Conservation (phyloP, 345 rosid species). For the Xanthoceras sorbifolium region DNA sequence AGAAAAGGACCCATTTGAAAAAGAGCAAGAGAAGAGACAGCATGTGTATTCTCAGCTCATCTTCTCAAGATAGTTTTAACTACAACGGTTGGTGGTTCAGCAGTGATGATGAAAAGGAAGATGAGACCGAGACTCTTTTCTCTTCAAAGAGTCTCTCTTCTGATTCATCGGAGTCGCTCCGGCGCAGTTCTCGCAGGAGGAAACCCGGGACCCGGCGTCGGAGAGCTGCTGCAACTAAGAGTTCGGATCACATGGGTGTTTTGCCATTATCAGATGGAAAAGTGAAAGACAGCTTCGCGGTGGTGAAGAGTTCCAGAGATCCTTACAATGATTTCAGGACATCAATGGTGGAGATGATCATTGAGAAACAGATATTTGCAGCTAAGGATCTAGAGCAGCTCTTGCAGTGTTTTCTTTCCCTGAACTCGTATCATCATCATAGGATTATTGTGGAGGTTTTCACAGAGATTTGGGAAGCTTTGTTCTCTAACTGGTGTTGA, state of each 20-base stretch:
- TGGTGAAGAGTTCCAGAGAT: constrained; percentile 74
- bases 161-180: constrained; percentile 48
- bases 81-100: constrained; percentile 58
- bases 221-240: constrained; percentile 12
- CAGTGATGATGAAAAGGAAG: constrained; percentile 64
- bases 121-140: constrained; percentile 59
- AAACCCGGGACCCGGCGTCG: constrained; percentile 20
- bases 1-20: not conserved
- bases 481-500: constrained; percentile 48
- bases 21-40: constrained; percentile 21
- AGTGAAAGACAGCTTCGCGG: constrained; percentile 76
- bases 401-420: constrained; percentile 66
- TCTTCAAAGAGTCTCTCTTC: constrained; percentile 76
- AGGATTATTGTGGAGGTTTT: constrained; percentile 62
- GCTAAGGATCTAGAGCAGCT: constrained; percentile 61
- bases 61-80: constrained; percentile 49
- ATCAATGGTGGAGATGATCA: constrained; percentile 88
- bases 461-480: constrained; percentile 61
- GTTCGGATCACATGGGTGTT: constrained; percentile 24
- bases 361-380: constrained; percentile 69
- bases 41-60: constrained; percentile 42
- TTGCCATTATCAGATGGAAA: constrained; percentile 32
- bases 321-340: constrained; percentile 71
- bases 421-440: constrained; percentile 73
- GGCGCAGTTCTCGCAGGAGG: constrained; percentile 12